These are phyloP conservation scores for Rhizopogon roseolus DNA, from an alignment of 768 basidiomycete species.

Conservation along the genomic window DNA sequence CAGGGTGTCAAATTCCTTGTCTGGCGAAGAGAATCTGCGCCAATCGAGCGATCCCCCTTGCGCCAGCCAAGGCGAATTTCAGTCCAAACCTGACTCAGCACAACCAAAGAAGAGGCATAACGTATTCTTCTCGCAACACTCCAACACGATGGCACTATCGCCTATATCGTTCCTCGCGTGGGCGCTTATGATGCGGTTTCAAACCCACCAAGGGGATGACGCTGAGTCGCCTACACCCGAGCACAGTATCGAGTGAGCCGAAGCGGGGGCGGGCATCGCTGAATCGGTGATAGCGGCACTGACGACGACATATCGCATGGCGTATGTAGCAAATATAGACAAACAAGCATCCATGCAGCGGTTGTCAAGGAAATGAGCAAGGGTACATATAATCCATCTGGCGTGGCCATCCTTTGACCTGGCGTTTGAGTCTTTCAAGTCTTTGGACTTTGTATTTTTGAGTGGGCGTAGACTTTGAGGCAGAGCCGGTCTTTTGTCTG, in stretches of 20 bases:
- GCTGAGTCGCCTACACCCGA: slow-evolving; percentile 3
- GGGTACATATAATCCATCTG: not conserved
- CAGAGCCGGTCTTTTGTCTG: slow-evolving; percentile 7
- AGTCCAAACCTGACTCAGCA: slow-evolving; percentile 7
- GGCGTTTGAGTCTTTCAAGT: not conserved
- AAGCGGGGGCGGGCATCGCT: slow-evolving; percentile 22
- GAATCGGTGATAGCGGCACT: too few species aligned
- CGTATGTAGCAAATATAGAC: slow-evolving; percentile 12
- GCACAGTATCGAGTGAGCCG: slow-evolving; percentile 25
- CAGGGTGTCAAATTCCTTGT: slow-evolving; percentile 1
- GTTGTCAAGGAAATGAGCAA: slow-evolving; percentile 1
- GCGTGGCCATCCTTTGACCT: too few species aligned
- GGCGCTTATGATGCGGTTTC: slow-evolving; percentile 5
- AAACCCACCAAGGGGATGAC: slow-evolving; percentile 10
- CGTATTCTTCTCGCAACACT: slow-evolving; percentile 18
- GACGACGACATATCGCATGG: slow-evolving; percentile 7
- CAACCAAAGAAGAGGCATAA: slow-evolving; percentile 19
- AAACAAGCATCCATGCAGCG: not conserved
- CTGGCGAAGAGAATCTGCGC: not conserved
- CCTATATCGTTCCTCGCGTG: slow-evolving; percentile 8
- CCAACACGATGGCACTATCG: not conserved
- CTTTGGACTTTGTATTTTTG: not conserved
- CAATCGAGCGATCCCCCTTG: not conserved
- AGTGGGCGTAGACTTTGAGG: not conserved
- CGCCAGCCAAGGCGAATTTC: not conserved